Evolutionary conservation across 2,329 filamentous ascomycete genomes (phyloP), one percentile per base, ranked within the genome.

Genomic region (Fusarium papillatum): DNA sequence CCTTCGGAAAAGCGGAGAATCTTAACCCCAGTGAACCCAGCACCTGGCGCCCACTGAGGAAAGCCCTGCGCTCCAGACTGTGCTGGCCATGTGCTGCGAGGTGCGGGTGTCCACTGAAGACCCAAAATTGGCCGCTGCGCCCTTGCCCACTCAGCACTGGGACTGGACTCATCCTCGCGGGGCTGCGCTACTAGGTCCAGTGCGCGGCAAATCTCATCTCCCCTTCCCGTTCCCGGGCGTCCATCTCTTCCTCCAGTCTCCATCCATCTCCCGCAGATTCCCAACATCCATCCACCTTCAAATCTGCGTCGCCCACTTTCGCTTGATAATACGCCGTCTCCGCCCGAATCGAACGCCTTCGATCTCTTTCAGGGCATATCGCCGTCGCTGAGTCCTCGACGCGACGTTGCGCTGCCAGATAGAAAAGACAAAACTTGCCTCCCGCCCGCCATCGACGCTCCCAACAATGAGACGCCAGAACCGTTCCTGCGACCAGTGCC

Each of bases 401-500:
- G 63, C 71, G 74, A 76, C 74, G 29, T 55, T 61, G 53, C 66
- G 41, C 48, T 60, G 65, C 62, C 55, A 36, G 29, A 55, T 9
- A 63, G 36, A 69, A 48, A 63, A 63, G 57, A 50, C 68, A 66
- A 53, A 59, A 66, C 57, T 50, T 65, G 65, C 59, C 57, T 31
- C 29, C 29, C 64, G 64, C 29, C 60, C 39, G 53, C 55, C 41
- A 48, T 24, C 14, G 59, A n/a, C 50, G 31, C 63, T 43, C 62
- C 74, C 55, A 75, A 41, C 38, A 41, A 80, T 80, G 78, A 80
- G 78, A 72, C 78, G 78, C 46, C 78, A 80, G 48, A 80, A 80
- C 67, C 78, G 78, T 36, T 80, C 78, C 66, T 80, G 78, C 73
- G 78, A 80, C 62, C 78, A 80, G 73, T 80, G 78, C 70, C 77